Base-by-base conservation (phyloP, 208 protist species). In the Perkinsela sp. region DNA sequence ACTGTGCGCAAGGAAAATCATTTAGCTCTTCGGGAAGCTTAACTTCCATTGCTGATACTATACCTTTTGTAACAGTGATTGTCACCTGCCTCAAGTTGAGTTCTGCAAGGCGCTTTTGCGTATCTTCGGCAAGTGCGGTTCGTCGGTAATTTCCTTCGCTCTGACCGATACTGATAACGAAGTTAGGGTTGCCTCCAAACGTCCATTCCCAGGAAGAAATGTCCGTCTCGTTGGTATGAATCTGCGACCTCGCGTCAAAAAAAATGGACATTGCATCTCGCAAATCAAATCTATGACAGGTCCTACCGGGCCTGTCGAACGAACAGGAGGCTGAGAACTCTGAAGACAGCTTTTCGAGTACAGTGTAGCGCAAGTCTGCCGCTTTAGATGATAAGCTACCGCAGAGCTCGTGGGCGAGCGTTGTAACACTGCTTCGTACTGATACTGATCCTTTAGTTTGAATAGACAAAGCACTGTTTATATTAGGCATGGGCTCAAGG, bases 401-500 rank as follows among this genome's bases (percentile, higher is more conserved):
- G 22, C 40, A 57, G 6, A 22, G 13, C 22, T 57, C 40, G 13
- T 6, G 13, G 22, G 40, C 40, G 13, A 57, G 40, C 6, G 40
- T 57, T 57, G 40, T 57, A n/a, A 57, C 40, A 57, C 13, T 6
- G 22, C 40, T 57, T n/a, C 40, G 40, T 6, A 57, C 40, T n/a
- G 40, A 57, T 57, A 22, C 13, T 6, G 40, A n/a, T n/a, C 40
- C 40, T 57, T 57, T 57, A n/a, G 40, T 57, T n/a, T n/a, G 40
- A 22, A 57, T 22, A 57, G 13, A n/a, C 6, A 57, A 6, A 57
- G 40, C 40, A 22, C 22, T 22, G 22, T 57, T 57, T 57, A n/a
- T 6, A 22, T n/a, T n/a, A n/a, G 6, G 6, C 40, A 57, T n/a
- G 13, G 40, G 40, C 40, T 57, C 22, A 32, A 91, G 71, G 68